phyloP scores from a whole-genome alignment of 1,284 basidiomycete genomes.

The Malassezia sympodialis region DNA sequence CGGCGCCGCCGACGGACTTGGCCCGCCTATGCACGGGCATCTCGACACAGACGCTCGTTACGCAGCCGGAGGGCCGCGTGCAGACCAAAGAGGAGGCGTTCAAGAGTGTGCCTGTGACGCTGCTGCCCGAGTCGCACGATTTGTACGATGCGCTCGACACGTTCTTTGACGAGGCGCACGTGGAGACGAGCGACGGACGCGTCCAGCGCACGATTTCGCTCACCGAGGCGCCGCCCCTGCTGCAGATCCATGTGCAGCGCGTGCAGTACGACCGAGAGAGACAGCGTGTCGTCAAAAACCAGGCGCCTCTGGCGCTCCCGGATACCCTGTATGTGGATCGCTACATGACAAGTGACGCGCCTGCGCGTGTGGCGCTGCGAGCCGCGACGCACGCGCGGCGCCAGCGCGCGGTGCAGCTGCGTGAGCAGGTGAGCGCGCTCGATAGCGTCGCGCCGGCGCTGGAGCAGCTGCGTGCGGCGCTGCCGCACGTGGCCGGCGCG shows the following conservation, averaged over 20 bases:
- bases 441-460: neutral
- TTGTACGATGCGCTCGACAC: constrained; percentile 85
- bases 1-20: constrained; percentile 10
- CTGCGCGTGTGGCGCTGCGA: neutral
- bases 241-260: constrained; percentile 90
- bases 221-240: constrained; percentile 72
- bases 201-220: constrained; percentile 78
- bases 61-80: neutral
- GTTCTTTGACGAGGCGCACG: constrained; percentile 73
- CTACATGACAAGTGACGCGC: constrained; percentile 55
- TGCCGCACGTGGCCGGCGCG: neutral
- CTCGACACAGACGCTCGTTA: constrained; percentile 30
- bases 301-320: constrained; percentile 82
- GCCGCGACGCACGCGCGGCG: constrained; percentile 52
- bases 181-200: constrained; percentile 76
- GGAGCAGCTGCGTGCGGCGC: neutral
- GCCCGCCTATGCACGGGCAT: constrained; percentile 31
- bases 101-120: constrained; percentile 85
- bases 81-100: constrained; percentile 76
- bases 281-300: constrained; percentile 82
- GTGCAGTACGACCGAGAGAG: constrained; percentile 92
- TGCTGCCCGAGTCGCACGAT: constrained; percentile 70
- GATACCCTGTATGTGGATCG: constrained; percentile 83
- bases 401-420: constrained; percentile 49
- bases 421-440: constrained; percentile 14